Evolutionary conservation across 345 rosid species (phyloP).

Genomic region (Citrus medica): DNA sequence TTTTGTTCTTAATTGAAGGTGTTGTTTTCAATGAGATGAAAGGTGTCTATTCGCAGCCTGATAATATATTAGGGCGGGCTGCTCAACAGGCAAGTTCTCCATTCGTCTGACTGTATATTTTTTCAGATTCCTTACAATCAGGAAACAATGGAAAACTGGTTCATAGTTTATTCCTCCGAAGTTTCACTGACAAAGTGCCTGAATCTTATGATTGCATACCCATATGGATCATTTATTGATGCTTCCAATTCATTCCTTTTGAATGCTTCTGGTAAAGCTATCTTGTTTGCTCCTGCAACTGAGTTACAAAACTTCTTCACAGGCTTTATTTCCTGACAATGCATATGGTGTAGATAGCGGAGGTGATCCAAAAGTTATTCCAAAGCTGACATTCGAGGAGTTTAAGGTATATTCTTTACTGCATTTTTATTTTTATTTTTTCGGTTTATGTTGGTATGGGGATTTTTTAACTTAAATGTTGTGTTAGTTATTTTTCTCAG

Average conservation of each 20-base stretch:
- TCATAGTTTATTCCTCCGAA: neutral
- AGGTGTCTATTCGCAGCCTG: conserved; percentile 99
- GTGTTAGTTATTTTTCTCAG: neutral
- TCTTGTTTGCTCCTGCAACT: conserved; percentile 17
- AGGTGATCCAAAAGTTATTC: conserved; percentile 90
- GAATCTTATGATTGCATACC: neutral
- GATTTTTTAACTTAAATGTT: neutral
- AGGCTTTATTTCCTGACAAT: conserved; percentile 93
- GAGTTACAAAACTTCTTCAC: conserved; percentile 17
- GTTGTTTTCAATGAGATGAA: conserved; percentile 99
- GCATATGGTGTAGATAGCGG: conserved; percentile 98
- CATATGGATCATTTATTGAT: neutral
- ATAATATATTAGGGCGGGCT: conserved; percentile 75
- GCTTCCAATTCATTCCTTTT: neutral
- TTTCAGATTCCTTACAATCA: neutral
- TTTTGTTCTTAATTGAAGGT: conserved; percentile 47
- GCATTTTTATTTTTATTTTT: neutral
- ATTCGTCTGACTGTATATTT: neutral
- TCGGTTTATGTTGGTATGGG: neutral
- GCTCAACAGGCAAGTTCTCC: conserved; percentile 68
- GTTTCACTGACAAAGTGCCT: neutral
- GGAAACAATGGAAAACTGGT: neutral
- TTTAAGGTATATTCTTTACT: conserved; percentile 52
- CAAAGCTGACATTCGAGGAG: conserved; percentile 82
- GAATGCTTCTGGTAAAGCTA: neutral